Evolutionary conservation across 208 protist genomes (phyloP), one percentile per base, ranked within the genome.

Genomic region (Trypanosoma boissoni): DNA sequence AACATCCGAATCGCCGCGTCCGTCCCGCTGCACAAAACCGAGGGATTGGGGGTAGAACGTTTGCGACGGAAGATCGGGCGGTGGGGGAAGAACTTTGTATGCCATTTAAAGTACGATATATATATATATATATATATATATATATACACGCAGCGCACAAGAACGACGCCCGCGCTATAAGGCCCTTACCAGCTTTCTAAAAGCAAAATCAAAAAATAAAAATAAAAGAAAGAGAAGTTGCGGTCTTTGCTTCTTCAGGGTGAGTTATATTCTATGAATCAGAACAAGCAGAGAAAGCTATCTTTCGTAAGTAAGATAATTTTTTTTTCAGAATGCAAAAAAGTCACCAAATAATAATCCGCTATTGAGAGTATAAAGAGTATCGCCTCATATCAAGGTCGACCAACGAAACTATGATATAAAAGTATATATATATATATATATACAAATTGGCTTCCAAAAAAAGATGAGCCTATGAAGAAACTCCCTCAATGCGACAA

Each of bases 31-130:
- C n/a, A 87, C 65, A 36, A 67, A 75, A 62, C 76, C 84, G 7
- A 94, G 70, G 48, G 76, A 86, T 60, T 90, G 81, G 7, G 83
- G 83, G 58, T 91, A 94, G 18, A 85, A 81, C 5, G 59, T 65
- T 39, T 39, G 8, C 34, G 12, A 39, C 42, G 27, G 20, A 21
- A 66, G 14, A 36, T 55, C 55, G 4, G 9, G 43, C 26, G 46
- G 58, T 8, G 67, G 55, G 1, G 53, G 46, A 32, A 65, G 55
- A 24, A 64, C 50, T 26, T 59, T 57, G 24, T 43, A 27, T n/a
- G 46, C 36, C 63, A 69, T 66, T 41, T 12, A 24, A 50, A 50
- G 44, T 29, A 50, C 8, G 44, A 36, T 37, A 37, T 54, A 54
- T 37, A 54, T 9, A 54, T 54, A n/a, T 54, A 54, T 37, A 54